Evolutionary conservation across 2,329 filamentous ascomycete genomes (phyloP).

Genomic region (Nannizziopsis arthrosporioides): DNA sequence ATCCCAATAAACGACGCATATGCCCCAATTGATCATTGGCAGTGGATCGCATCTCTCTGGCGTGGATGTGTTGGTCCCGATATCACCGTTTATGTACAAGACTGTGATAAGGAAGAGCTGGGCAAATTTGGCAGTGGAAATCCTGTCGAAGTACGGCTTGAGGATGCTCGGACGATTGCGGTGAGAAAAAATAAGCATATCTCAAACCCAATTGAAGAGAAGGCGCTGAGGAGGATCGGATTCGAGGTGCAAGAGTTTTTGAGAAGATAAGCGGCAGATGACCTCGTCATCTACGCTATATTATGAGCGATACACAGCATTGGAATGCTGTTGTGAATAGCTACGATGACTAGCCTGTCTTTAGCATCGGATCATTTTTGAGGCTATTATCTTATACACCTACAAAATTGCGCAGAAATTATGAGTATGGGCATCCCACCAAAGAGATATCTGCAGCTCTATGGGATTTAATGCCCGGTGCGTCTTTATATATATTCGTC

Average conservation of each 20-base stretch:
- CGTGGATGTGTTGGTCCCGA: slow-evolving; percentile 74
- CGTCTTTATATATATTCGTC: no score
- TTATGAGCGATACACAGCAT: background rate
- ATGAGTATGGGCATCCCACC: no score
- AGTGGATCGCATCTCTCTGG: slow-evolving; percentile 94
- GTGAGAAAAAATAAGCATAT: slow-evolving; percentile 36
- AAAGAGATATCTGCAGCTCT: no score
- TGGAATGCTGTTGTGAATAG: background rate
- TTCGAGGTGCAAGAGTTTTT: slow-evolving; percentile 77
- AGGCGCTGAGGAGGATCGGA: slow-evolving; percentile 59
- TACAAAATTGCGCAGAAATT: no score
- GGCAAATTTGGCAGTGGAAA: slow-evolving; percentile 30
- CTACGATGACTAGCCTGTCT: no score
- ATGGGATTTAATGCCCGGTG: no score
- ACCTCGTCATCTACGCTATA: no score
- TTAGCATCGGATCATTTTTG: background rate
- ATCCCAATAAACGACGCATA: slow-evolving; percentile 69
- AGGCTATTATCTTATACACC: no score
- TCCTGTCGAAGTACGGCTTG: slow-evolving; percentile 46
- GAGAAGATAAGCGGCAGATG: slow-evolving; percentile 22
- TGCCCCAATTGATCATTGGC: slow-evolving; percentile 81
- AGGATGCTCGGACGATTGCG: slow-evolving; percentile 41
- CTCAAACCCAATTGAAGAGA: slow-evolving; percentile 47
- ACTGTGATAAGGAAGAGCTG: slow-evolving; percentile 32
- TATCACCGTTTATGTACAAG: slow-evolving; percentile 36